Conservation (phyloP, 192 early-diverging fungal species). For the Backusella australiensis region DNA sequence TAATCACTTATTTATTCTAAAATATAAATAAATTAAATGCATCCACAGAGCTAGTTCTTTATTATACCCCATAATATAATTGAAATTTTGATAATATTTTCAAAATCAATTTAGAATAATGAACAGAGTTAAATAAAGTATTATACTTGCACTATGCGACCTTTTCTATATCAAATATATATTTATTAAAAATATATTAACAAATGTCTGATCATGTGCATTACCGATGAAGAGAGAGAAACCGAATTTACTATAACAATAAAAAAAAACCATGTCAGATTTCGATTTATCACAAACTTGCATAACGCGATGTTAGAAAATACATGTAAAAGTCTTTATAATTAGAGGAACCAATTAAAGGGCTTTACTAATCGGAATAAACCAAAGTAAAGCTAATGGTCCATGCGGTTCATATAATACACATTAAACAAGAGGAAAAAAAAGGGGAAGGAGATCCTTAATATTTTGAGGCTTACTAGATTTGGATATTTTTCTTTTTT, state of each 20-base stretch:
- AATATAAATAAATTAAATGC: no score
- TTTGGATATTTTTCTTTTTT: conserved; percentile 1
- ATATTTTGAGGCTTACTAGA: background rate
- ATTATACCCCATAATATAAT: background rate
- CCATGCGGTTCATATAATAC: background rate
- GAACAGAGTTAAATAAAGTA: background rate
- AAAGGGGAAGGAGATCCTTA: background rate
- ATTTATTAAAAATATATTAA: background rate
- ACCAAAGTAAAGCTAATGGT: background rate
- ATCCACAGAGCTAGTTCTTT: no score
- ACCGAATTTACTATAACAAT: background rate
- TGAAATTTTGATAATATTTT: background rate
- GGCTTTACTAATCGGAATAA: background rate
- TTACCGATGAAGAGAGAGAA: background rate
- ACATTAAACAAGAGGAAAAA: background rate
- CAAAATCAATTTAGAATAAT: background rate
- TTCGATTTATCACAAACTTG: background rate
- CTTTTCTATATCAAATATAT: background rate
- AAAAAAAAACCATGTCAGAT: background rate
- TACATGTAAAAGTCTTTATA: background rate
- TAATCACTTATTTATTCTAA: background rate
- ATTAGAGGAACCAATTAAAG: background rate
- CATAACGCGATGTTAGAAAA: background rate
- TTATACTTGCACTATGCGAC: background rate
- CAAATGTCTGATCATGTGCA: background rate